Evolutionary conservation across 352 stramenopile genomes (phyloP), one percentile per base, ranked within the genome.

Genomic region (Pythium phragmiticola): DNA sequence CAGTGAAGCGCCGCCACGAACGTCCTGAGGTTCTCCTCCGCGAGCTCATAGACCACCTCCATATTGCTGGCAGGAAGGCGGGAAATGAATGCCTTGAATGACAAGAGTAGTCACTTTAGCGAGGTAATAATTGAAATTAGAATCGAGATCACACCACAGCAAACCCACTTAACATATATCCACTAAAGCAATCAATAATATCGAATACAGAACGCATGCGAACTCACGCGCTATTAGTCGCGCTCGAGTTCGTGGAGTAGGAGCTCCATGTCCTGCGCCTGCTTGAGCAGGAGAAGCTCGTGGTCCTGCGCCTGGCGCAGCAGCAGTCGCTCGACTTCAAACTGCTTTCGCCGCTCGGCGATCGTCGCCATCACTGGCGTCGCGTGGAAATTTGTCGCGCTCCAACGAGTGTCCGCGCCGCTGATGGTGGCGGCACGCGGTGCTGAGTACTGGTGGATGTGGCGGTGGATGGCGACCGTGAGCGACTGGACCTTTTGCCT

Each of bases 1-100:
- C 78, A 94, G 53, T 90, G 79, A 46, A 95, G 73, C 62, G 81
- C 81, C 56, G 84, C 83, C 60, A 95, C 81, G 45, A 93, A 84
- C 53, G 87, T 69, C 69, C 82, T 85, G 55, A 95, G 76, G 58
- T 85, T 77, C 66, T 95, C 84, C 68, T 89, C 82, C 2, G 77
- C 78, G 37, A 94, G 61, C 57, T 92, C 83, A 37, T 82, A 86
- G 26, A 75, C 77, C 50, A 93, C 68, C 64, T 93, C 82, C 82
- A 90, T 93, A 9, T 16, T 63, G 2, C 19, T 45, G 41, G 30
- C 19, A 28, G 45, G 6, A 54, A 17, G 19, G n/a, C 19, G 41
- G 23, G 33, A 54, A 59, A 54, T 23, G 49, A 42, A 60, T 41
- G 11, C 42, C 50, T 42, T 51, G 51, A 51, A 68, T 53, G 7